Percentiles rank a stretch among this genome's conserved stretches.
These are phyloP conservation scores for Halophytophthora batemanensis DNA, from an alignment of 352 stramenopile genomes.

Conservation along the genomic window DNA sequence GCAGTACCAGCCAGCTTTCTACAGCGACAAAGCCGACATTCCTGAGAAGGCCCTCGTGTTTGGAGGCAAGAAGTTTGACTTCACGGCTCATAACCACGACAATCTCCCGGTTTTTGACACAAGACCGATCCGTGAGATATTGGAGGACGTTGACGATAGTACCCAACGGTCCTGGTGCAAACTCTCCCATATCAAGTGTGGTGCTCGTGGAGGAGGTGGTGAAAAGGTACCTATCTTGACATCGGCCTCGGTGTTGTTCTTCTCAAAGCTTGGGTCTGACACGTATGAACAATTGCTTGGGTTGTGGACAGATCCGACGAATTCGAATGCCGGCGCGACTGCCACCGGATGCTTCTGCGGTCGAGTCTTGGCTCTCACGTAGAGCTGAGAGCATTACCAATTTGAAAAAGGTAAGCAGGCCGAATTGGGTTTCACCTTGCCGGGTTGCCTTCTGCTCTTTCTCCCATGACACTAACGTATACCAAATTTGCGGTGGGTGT, in stretches of 20 bases:
- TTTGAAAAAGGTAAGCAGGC: conserved; percentile 22
- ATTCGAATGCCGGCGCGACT: conserved; percentile 38
- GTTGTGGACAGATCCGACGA: conserved; percentile 23
- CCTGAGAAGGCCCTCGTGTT: conserved; percentile 74
- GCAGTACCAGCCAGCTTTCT: conserved; percentile 58
- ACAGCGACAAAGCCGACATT: conserved; percentile 53
- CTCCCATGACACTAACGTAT: neutral
- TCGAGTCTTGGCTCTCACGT: conserved; percentile 34
- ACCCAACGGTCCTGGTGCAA: conserved; percentile 16
- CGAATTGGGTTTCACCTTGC: neutral
- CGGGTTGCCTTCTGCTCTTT: neutral
- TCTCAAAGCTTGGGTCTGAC: neutral
- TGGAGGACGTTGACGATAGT: conserved; percentile 4
- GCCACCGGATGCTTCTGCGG: conserved; percentile 26
- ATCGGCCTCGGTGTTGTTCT: neutral
- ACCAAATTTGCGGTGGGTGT: conserved; percentile 1
- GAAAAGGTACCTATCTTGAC: conserved; percentile 17
- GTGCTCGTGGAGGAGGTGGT: neutral
- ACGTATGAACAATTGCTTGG: neutral
- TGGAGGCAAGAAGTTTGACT: conserved; percentile 67
- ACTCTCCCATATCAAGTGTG: conserved; percentile 19
- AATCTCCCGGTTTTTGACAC: conserved; percentile 56
- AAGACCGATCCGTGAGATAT: conserved; percentile 4
- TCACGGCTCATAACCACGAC: conserved; percentile 30
- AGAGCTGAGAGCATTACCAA: conserved; percentile 3